phyloP scores from a whole-genome alignment of 2,329 filamentous ascomycete genomes.

The Ceratocystis harringtonii region DNA sequence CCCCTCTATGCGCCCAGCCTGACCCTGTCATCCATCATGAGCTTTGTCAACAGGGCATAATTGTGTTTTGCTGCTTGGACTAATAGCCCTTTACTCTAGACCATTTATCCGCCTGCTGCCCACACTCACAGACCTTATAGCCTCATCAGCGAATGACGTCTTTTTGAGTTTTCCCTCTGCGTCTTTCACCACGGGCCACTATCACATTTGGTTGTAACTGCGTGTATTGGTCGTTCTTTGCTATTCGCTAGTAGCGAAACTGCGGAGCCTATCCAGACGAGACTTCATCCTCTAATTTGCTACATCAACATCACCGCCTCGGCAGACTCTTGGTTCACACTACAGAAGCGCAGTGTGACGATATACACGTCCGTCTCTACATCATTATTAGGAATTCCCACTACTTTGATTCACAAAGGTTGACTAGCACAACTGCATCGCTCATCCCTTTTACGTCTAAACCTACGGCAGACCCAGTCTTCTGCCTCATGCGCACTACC shows the following conservation, averaged over 20 bases:
- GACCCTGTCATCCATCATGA: too few species aligned
- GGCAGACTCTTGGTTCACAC: background rate
- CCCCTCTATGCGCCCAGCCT: background rate
- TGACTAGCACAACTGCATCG: background rate
- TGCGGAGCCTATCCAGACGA: background rate
- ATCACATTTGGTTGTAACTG: background rate
- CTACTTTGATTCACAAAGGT: background rate
- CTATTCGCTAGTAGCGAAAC: background rate
- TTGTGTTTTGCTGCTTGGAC: background rate
- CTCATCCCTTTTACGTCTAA: background rate
- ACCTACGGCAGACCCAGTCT: background rate
- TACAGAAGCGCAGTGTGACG: background rate
- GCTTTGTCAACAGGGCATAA: background rate
- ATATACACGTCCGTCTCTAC: background rate
- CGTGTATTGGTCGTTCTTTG: background rate
- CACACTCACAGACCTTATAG: background rate
- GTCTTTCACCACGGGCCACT: background rate
- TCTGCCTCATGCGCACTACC: background rate
- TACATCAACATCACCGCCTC: background rate
- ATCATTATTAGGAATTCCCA: background rate
- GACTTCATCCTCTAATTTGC: background rate
- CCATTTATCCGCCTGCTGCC: too few species aligned
- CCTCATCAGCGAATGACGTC: background rate
- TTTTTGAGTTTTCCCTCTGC: background rate
- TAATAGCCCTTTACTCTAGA: background rate